Base-by-base conservation (phyloP, 345 rosid species). In the Anastatica hierochuntica region DNA sequence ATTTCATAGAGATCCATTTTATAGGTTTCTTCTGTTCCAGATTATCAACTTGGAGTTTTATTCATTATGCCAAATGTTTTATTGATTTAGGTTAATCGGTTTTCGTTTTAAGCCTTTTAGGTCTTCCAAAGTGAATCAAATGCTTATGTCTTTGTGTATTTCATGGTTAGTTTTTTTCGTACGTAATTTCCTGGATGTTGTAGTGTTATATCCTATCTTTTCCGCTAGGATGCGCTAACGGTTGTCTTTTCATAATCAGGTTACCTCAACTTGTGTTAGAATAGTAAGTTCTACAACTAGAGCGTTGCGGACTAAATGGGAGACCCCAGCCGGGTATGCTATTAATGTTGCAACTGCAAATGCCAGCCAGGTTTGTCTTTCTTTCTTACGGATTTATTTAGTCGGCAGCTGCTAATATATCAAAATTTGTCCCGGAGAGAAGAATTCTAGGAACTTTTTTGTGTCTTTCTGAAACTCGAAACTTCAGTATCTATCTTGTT, bases 301-400 rank as follows among this genome's bases (percentile, higher is more conserved):
- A 69, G 90, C 77, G 69, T 72, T 85, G 35, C 72, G 77, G 19
- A 10, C 80, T 40, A 94, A 83, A 58, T 92, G 99, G 99, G 58
- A 62, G 67, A 81, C 95, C 44, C 95, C 94, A 13, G 54, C 74
- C 49, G 94, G 88, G 44, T 88, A 68, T 62, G 80, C 97, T 13
- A 72, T 88, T 49, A 92, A 92, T 70, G 98, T 92, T 66, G 97
- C 97, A 13, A 88, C 94, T 71, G 95, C 90, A 50, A 92, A 88
- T 75, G 90, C 95, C 14, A 83, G 86, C 60, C 97, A 92, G 95
- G 98, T 92, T 58, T 69, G 63, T 67, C 58, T 40, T 14, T 14
- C 52, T 42, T 53, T 12, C 14, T 52, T n/a, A n/a, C n/a, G 3
- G 43, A 49, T 35, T 46, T 61, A n/a, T 17, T 17, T 21, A 34